phyloP scores from a whole-genome alignment of 129 eudicot species.

The Gnaphalium uliginosum region DNA sequence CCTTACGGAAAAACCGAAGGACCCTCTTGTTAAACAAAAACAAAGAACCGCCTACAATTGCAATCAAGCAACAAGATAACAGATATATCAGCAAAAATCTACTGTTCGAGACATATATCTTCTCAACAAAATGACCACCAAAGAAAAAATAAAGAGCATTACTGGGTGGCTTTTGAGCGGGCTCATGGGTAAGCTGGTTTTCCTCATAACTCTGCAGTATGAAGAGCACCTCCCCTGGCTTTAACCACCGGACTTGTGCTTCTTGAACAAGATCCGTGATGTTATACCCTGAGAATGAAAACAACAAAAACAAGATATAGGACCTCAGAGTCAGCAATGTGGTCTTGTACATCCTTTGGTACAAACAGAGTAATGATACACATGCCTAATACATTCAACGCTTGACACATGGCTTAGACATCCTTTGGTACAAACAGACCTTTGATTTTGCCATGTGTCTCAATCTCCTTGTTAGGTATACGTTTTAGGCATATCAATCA shows the following conservation, averaged over 20 bases:
- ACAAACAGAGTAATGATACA: neutral
- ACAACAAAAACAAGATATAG: slow-evolving; percentile 14
- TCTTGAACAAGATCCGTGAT: slow-evolving; percentile 62
- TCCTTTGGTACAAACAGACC: too few species aligned
- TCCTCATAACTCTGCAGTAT: slow-evolving; percentile 74
- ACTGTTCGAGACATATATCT: neutral
- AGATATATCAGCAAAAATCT: neutral
- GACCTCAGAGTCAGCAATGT: neutral
- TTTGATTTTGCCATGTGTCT: neutral
- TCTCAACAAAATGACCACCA: slow-evolving; percentile 23
- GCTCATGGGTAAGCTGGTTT: slow-evolving; percentile 63
- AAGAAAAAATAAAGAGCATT: slow-evolving; percentile 17
- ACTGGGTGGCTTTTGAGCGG: slow-evolving; percentile 82
- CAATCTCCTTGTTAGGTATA: neutral
- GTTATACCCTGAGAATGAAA: slow-evolving; percentile 59
- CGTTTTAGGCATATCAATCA: neutral
- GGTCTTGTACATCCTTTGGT: neutral
- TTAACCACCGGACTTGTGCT: slow-evolving; percentile 90
- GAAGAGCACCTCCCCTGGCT: slow-evolving; percentile 83
- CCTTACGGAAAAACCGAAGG: slow-evolving; percentile 88
- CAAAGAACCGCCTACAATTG: slow-evolving; percentile 77
- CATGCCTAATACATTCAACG: neutral
- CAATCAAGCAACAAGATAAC: slow-evolving; percentile 20
- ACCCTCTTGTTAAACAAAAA: slow-evolving; percentile 87
- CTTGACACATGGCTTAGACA: neutral